A percentile compares a stretch with the other conserved stretches of the same genome.
Evolutionary conservation across 306 rosid genomes (phyloP).

Genomic region (Crataegus laevigata): DNA sequence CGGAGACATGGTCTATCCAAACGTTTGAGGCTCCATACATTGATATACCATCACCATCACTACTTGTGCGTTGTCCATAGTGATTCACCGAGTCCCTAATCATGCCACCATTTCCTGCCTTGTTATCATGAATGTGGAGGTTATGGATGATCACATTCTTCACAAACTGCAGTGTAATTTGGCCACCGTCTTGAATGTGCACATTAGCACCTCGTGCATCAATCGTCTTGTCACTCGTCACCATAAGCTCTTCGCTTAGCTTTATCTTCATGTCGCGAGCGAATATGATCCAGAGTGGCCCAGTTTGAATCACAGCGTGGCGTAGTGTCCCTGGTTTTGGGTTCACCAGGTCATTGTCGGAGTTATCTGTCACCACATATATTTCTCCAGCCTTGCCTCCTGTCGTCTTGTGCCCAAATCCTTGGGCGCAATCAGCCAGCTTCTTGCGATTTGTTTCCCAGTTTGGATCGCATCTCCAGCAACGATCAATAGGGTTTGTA

Average conservation of each 20-base stretch:
- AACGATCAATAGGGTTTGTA: slow-evolving; percentile 65
- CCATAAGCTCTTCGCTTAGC: slow-evolving; percentile 50
- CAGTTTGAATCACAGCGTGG: slow-evolving; percentile 42
- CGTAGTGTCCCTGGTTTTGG: slow-evolving; percentile 64
- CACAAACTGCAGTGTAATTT: slow-evolving; percentile 52
- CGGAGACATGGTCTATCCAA: slow-evolving; percentile 78
- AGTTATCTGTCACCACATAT: slow-evolving; percentile 56
- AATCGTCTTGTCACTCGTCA: slow-evolving; percentile 53
- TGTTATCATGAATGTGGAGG: slow-evolving; percentile 41
- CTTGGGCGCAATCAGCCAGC: slow-evolving; percentile 47
- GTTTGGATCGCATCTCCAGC: slow-evolving; percentile 77
- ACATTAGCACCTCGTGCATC: slow-evolving; percentile 64
- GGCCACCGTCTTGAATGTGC: slow-evolving; percentile 48
- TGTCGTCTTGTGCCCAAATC: slow-evolving; percentile 46
- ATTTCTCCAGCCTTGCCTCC: slow-evolving; percentile 53
- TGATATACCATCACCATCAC: slow-evolving; percentile 85
- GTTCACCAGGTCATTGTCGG: slow-evolving; percentile 39
- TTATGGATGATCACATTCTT: slow-evolving; percentile 52
- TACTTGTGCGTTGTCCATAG: slow-evolving; percentile 39
- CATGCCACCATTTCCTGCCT: slow-evolving; percentile 33
- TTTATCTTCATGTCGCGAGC: slow-evolving; percentile 39
- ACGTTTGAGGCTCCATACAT: slow-evolving; percentile 53
- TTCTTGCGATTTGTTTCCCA: slow-evolving; percentile 57
- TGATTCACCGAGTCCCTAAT: slow-evolving; percentile 45
- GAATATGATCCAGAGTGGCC: slow-evolving; percentile 68